Evolutionary conservation across 108 stramenopile genomes (phyloP).

Genomic region (Schizochytrium sp.): DNA sequence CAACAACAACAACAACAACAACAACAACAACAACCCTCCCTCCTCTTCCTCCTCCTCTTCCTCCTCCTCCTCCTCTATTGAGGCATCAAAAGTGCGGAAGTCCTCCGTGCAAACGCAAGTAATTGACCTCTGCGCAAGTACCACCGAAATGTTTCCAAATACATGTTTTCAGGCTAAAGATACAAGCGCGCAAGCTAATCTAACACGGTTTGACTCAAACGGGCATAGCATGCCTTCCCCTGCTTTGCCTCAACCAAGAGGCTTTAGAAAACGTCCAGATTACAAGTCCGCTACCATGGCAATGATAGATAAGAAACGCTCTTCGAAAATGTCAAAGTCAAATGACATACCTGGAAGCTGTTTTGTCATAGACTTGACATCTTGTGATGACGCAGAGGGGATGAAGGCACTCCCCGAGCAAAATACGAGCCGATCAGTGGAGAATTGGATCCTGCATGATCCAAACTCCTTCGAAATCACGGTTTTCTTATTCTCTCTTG

Average conservation of each 20-base stretch:
- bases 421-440: not conserved
- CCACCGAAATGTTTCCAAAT: too few relatives aligned
- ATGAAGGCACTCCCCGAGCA: not conserved
- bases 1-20: not conserved
- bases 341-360: not conserved
- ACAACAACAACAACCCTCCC: not conserved
- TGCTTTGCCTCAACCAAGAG: too few relatives aligned
- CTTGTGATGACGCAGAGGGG: not conserved
- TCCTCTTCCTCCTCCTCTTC: not conserved
- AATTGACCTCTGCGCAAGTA: too few relatives aligned
- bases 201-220: too few relatives aligned
- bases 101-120: not conserved
- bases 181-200: too few relatives aligned
- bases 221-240: too few relatives aligned
- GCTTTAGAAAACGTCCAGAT: too few relatives aligned
- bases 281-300: too few relatives aligned
- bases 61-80: not conserved
- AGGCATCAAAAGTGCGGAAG: not conserved
- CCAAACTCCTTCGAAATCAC: conserved; percentile 37
- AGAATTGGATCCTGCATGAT: not conserved
- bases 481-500: not conserved
- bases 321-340: too few relatives aligned
- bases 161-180: too few relatives aligned
- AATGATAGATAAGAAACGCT: too few relatives aligned
- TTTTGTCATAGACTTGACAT: not conserved